phyloP scores from a whole-genome alignment of 306 rosid genomes.

The Mimosa bimucronata region DNA sequence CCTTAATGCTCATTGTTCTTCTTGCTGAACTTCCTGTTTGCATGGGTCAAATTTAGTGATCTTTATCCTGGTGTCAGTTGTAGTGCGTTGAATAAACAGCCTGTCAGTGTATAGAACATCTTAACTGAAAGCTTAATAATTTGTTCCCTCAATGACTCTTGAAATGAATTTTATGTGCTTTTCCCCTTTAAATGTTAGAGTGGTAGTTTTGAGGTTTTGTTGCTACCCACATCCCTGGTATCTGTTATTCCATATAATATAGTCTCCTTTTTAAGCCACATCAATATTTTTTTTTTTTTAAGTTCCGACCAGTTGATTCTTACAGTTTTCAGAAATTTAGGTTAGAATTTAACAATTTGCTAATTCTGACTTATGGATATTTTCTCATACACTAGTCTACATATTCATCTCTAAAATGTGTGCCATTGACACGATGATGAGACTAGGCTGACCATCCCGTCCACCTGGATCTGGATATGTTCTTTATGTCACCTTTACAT shows the following conservation, averaged over 20 bases:
- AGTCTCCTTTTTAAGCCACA: slow-evolving; percentile 13
- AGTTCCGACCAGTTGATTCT: background rate
- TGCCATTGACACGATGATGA: too few species aligned
- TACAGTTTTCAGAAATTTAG: background rate
- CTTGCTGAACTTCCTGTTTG: slow-evolving; percentile 7
- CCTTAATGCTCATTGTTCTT: background rate
- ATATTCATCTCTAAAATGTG: too few species aligned
- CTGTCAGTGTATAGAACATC: background rate
- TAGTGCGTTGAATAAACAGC: background rate
- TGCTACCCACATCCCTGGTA: slow-evolving; percentile 7
- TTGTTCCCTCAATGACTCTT: background rate
- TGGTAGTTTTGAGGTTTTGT: background rate
- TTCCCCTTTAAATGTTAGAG: background rate
- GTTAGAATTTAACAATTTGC: too few species aligned
- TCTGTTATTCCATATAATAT: background rate
- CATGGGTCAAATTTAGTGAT: slow-evolving; percentile 7
- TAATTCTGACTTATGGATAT: too few species aligned
- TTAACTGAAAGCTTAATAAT: too few species aligned
- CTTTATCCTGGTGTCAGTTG: slow-evolving; percentile 3
- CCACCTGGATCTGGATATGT: too few species aligned
- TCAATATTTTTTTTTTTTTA: background rate
- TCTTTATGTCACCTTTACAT: too few species aligned
- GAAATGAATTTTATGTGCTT: background rate
- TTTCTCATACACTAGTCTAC: too few species aligned
- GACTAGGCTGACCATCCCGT: too few species aligned